Evolutionary conservation across 768 basidiomycete genomes (phyloP), one percentile per base, ranked within the genome.

Genomic region (Amanita rimosa): DNA sequence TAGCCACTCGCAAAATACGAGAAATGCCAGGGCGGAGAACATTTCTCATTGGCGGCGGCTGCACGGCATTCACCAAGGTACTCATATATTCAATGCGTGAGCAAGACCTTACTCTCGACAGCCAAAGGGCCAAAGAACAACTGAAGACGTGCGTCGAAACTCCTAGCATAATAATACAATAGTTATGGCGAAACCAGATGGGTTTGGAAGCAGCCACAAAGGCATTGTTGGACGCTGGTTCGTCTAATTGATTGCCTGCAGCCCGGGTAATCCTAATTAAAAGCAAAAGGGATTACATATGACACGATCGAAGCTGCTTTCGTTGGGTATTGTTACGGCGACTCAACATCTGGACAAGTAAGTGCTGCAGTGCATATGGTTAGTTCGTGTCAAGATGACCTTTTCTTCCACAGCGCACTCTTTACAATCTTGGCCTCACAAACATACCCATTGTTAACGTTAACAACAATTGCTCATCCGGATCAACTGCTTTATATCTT

Each of bases 381-480:
- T 8, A 3, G 4, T 26, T 7, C 17, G 6, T 13, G 9, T 22
- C 4, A 38, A 6, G 10, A 10, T 21, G 6, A 17, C 17, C 26
- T n/a, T 2, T 13, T 17, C 42, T 27, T 27, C n/a, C 42, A 44
- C 58, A 91, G 79, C 73, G 87, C 13, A 79, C 86, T 6, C 68
- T 92, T 16, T 92, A 91, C 64, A 82, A 80, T 59, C 78, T 91
- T 36, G 89, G 89, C 16, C 72, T 91, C 62, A 91, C 88, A 0
- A 72, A 79, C 29, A 90, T 92, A 50, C 88, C 89, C 0, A 81
- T 92, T 57, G 74, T 83, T 44, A 92, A 91, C 56, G 85, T 91
- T 37, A 90, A 88, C 69, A 91, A 91, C 65, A 87, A 87, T 62
- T 90, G 88, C 57, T 82, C 87, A 3, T 88, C 88, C 0, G 88